These are phyloP conservation scores for Jatropha curcas DNA, from an alignment of 345 rosid genomes.

Conservation along the genomic window DNA sequence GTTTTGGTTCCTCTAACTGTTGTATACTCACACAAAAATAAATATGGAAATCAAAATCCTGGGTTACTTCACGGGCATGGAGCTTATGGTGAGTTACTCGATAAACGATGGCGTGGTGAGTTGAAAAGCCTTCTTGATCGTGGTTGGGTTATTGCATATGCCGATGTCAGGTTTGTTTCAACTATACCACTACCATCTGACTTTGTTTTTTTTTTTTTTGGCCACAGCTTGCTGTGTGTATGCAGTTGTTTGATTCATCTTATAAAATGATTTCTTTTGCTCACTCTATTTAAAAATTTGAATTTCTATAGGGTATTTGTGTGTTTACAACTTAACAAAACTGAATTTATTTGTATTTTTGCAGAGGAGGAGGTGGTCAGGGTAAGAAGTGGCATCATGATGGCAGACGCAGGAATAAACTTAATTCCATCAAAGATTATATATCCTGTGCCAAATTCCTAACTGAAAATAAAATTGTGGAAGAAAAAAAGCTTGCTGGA, in stretches of 20 bases:
- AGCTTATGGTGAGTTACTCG: conserved; percentile 90
- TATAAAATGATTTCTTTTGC: neutral
- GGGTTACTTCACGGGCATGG: conserved; percentile 94
- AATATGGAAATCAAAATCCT: conserved; percentile 47
- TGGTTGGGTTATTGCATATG: conserved; percentile 94
- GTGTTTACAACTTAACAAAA: neutral
- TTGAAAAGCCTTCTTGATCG: conserved; percentile 97
- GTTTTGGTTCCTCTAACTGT: conserved; percentile 71
- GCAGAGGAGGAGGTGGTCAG: conserved; percentile 90
- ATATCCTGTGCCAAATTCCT: conserved; percentile 78
- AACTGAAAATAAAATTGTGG: conserved; percentile 59
- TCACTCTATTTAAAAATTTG: conserved; percentile 3
- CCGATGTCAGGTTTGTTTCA: conserved; percentile 83
- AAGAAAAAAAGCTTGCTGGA: conserved; percentile 74
- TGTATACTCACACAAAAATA: conserved; percentile 59
- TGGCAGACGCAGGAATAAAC: conserved; percentile 68
- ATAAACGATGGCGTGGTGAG: conserved; percentile 89
- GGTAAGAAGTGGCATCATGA: conserved; percentile 84
- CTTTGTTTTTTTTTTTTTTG: neutral
- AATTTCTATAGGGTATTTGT: neutral
- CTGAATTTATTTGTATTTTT: conserved; percentile 23
- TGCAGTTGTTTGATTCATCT: neutral
- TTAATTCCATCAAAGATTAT: conserved; percentile 73
- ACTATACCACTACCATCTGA: neutral
- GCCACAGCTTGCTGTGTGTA: neutral